Base-by-base conservation (phyloP, 306 rosid species). In the Chamaecrista fasciculata region DNA sequence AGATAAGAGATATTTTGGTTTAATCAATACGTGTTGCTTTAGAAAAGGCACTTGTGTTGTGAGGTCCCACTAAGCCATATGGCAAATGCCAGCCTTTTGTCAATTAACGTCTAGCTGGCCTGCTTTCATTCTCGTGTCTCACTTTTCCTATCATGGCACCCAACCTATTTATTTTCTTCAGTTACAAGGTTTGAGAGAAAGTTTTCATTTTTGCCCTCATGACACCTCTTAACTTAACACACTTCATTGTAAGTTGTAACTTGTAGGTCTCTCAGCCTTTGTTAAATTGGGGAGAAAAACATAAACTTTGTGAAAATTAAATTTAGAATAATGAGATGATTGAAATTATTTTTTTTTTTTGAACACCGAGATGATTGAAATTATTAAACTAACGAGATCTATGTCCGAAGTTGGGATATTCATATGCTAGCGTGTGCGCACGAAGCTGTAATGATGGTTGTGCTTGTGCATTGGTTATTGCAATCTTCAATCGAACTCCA, bases 41-140 rank as follows among this genome's bases (percentile, higher is more conserved):
- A 2, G 61, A 78, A 74, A 74, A 70, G 78, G 15, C 26, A 78
- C 80, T 78, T 73, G 78, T 23, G 72, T 36, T 1, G 49, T 72
- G 73, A 74, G 86, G 78, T 29, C 78, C 62, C 53, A 47, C 71
- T 57, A 26, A 24, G 52, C 63, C 64, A 70, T 19, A 52, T 58
- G 40, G 43, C 72, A 74, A 34, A 69, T 66, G 70, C 74, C 76
- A 74, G 69, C 75, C 66, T 44, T 70, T 46, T 55, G 46, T 78
- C n/a, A 74, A 67, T 59, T 77, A 78, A 78, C 73, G 70, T 75
- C 86, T 48, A 82, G 83, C 81, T 82, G 80, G 83, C 76, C 52
- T 66, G 59, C 80, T 81, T 66, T 77, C 73, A 48, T 68, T 77
- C 75, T 77, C 29, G 55, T 57, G 59, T 63, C 62, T 52, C 36